These are phyloP conservation scores for Podila clonocystis DNA, from an alignment of 192 early-diverging fungal genomes.

Conservation along the genomic window DNA sequence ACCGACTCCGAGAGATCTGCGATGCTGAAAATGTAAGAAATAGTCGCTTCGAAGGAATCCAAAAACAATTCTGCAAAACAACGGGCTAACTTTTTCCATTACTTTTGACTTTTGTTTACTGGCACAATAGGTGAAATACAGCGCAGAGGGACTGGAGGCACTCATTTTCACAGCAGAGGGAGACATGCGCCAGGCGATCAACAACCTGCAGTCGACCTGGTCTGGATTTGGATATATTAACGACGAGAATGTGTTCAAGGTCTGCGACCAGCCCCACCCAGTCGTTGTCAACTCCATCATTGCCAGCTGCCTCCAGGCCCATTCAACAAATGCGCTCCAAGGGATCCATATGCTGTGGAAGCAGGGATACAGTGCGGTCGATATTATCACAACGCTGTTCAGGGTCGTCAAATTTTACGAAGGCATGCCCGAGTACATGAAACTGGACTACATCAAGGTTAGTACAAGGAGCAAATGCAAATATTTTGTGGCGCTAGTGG, in stretches of 20 bases:
- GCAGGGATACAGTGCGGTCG: slow-evolving; percentile 88
- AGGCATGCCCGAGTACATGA: slow-evolving; percentile 81
- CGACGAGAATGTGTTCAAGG: slow-evolving; percentile 93
- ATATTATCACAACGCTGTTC: slow-evolving; percentile 94
- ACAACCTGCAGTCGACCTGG: slow-evolving; percentile 92
- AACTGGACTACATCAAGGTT: slow-evolving; percentile 89
- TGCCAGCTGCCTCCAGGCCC: slow-evolving; percentile 68
- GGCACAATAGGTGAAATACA: slow-evolving; percentile 74
- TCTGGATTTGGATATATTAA: slow-evolving; percentile 89
- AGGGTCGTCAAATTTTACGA: slow-evolving; percentile 84
- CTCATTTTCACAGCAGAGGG: slow-evolving; percentile 97
- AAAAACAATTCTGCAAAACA: no score
- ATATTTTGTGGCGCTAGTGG: neutral
- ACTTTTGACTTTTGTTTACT: no score
- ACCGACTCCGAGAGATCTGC: slow-evolving; percentile 87
- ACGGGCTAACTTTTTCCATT: no score
- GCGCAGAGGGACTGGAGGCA: slow-evolving; percentile 89
- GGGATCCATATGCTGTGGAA: slow-evolving; percentile 78
- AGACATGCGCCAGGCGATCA: slow-evolving; percentile 98
- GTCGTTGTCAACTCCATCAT: slow-evolving; percentile 81
- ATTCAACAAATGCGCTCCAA: slow-evolving; percentile 79
- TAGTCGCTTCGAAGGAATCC: neutral
- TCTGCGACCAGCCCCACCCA: slow-evolving; percentile 98
- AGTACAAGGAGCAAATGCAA: neutral
- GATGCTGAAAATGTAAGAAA: slow-evolving; percentile 74